Evolutionary conservation across 202 grass and related monocot species (phyloP), one percentile per base, ranked within the genome.

Genomic region (Carex sylvatica): DNA sequence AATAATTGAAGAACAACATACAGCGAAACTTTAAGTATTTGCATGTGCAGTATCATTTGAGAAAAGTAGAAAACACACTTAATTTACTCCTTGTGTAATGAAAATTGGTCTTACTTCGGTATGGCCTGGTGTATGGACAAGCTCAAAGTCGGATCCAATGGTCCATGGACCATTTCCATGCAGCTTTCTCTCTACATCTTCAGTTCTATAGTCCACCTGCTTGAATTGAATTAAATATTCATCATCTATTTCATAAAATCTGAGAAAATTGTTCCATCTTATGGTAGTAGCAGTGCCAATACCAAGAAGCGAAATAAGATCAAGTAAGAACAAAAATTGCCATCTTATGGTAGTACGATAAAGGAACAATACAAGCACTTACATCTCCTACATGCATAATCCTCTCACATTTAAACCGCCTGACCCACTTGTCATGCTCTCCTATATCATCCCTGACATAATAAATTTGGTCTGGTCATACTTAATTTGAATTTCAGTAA

Each of bases 121-220:
- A 84, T 98, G 95, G 55, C 92, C 95, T 87, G 95, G 95, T 16
- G 95, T 95, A 80, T 95, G 49, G 62, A 95, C 88, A 83, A 95
- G 89, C 79, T 93, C 76, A 65, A 93, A 90, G 81, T 93, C 92
- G 61, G 54, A 84, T 65, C 84, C 89, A 80, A 95, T 93, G 74
- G 65, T 93, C 91, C 95, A 98, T 19, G 95, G 95, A 14, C 92
- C 92, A 81, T 87, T 85, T 59, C 95, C 95, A 74, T 89, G 36
- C 77, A 91, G 85, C 66, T 94, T 82, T 72, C 80, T 80, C 80
- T 94, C 88, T 59, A 95, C 92, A 91, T 91, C 80, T 52, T 70
- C 86, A 74, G 91, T 95, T 72, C 16, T 69, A 62, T 65, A 51
- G 46, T 90, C 86, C 33, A 95, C 87, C 95, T 95, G 89, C 33